Evolutionary conservation across 345 rosid genomes (phyloP).

Genomic region (Populus alba): DNA sequence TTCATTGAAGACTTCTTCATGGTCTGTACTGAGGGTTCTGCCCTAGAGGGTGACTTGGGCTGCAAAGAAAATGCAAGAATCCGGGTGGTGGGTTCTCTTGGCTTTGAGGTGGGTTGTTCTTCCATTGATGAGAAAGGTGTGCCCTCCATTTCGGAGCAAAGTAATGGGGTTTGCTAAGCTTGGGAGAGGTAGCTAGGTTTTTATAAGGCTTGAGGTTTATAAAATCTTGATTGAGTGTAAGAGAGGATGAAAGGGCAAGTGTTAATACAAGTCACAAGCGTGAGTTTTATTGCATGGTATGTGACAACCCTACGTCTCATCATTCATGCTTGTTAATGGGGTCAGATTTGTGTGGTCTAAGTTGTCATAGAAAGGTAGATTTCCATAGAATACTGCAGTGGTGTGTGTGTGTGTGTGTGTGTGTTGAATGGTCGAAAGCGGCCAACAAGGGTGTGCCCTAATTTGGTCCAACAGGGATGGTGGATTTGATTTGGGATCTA

Average conservation of each 20-base stretch:
- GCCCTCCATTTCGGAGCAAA: slow-evolving; percentile 6
- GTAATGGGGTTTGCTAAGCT: background rate
- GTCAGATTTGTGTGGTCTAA: slow-evolving; percentile 22
- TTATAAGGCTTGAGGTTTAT: background rate
- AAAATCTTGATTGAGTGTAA: background rate
- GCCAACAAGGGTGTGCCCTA: background rate
- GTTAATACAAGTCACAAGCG: slow-evolving; percentile 24
- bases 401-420: background rate
- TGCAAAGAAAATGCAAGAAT: background rate
- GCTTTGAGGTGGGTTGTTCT: slow-evolving; percentile 16
- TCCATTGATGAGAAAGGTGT: slow-evolving; percentile 9
- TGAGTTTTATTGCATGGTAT: slow-evolving; percentile 32
- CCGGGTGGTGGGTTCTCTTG: slow-evolving; percentile 6
- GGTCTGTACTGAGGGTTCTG: background rate
- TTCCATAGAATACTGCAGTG: background rate
- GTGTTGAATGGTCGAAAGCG: background rate
- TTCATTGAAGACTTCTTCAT: background rate
- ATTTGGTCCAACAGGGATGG: background rate
- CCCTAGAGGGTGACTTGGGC: background rate
- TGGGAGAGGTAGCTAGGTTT: background rate
- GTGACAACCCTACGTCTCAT: slow-evolving; percentile 40
- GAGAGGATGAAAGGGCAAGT: slow-evolving; percentile 26
- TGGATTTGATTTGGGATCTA: background rate
- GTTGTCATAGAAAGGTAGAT: background rate
- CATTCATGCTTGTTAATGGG: background rate